Evolutionary conservation across 805 yeast species (phyloP).

Genomic region (Barnettozyma sp.): DNA sequence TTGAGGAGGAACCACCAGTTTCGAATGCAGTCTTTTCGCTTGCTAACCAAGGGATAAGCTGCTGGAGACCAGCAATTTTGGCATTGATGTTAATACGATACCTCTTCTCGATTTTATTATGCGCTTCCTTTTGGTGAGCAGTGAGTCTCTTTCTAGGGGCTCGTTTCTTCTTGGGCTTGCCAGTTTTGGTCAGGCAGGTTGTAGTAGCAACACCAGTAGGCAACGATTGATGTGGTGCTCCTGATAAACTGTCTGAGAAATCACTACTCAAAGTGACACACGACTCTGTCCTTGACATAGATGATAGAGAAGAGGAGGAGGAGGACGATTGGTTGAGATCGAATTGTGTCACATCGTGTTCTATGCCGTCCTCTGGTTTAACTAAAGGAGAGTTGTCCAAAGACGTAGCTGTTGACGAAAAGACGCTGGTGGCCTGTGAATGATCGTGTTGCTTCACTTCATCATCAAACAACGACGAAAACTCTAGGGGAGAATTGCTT

Average conservation of each 20-base stretch:
- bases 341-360: conserved; percentile 11
- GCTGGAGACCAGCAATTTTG: conserved; percentile 60
- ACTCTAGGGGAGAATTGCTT: conserved; percentile 23
- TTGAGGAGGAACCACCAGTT: too few species aligned
- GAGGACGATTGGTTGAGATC: conserved; percentile 4
- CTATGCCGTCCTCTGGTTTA: conserved; percentile 21
- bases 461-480: conserved; percentile 23
- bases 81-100: conserved; percentile 68
- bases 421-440: conserved; percentile 11
- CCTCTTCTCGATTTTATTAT: conserved; percentile 64
- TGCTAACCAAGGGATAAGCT: conserved; percentile 62
- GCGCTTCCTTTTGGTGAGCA: conserved; percentile 59
- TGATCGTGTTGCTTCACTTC: conserved; percentile 10
- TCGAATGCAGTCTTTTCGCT: conserved; percentile 58
- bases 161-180: conserved; percentile 35
- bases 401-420: conserved; percentile 23
- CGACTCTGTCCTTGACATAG: conserved; percentile 12
- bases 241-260: neutral
- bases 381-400: conserved; percentile 27
- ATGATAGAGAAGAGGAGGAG: too few species aligned
- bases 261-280: conserved; percentile 12
- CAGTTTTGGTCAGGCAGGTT: conserved; percentile 9
- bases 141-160: conserved; percentile 51
- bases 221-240: too few species aligned
- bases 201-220: conserved; percentile 3